Evolutionary conservation across 2,329 filamentous ascomycete genomes (phyloP), one percentile per base, ranked within the genome.

Genomic region (Colletotrichum spinosum): DNA sequence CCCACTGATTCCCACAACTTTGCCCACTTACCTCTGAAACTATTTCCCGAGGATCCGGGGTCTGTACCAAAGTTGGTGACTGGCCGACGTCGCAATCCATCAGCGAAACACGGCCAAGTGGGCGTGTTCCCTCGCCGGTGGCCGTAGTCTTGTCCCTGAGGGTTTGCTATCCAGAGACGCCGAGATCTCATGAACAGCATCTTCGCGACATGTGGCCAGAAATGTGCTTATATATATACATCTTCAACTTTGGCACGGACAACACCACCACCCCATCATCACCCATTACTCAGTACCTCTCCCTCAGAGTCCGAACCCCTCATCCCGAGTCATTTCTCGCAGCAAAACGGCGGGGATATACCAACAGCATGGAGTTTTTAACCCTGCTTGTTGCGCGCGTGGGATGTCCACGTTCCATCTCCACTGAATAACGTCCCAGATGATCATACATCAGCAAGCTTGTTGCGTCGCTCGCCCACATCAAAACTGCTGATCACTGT

Each of bases 391-490:
- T 54, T 38, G 55, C 60, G 48, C 48, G 48, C 17, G 44, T 42
- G 53, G 38, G 45, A 10, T 45, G 48, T 33, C 35, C 38, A 59
- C 49, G 55, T 60, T 55, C 17, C 55, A 49, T 60, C 60, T 53
- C 60, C 61, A 64, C 61, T 50, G 55, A 60, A 55, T 60, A 60
- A 38, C 61, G 44, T 46, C 15, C 44, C 12, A 25, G 44, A 60
- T 49, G 9, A 46, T 17, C 33, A 56, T 49, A 49, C 4, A 51
- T 33, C 54, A 41, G 13, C 46, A 41, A 50, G 52, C 34, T 39
- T 13, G 15, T 38, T 45, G 41, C 50, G 39, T 17, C 46, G 13
- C 37, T 50, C 55, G 10, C 55, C 60, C 55, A 59, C 49, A 17
- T 15, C 15, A 42, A 13, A 35, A 48, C 41, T 55, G 55, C 54